phyloP scores from a whole-genome alignment of 345 rosid genomes.

The Corchorus capsularis region DNA sequence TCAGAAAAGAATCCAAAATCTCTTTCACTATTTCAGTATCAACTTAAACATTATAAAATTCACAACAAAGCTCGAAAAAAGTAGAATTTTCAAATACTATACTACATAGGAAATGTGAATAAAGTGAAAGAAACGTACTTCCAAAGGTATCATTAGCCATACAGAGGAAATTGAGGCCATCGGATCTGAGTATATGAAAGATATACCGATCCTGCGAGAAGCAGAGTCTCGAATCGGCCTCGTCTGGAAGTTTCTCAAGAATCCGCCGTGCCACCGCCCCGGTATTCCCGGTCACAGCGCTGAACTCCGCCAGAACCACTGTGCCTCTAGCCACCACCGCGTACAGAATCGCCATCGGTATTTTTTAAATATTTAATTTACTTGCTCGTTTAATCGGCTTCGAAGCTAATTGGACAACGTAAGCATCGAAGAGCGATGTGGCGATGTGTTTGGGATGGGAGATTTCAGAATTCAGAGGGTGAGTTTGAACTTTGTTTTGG shows the following conservation, averaged over 20 bases:
- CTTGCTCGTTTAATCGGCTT: not conserved
- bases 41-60: not conserved
- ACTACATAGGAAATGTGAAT: not conserved
- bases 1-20: not conserved
- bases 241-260: conserved; percentile 81
- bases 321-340: conserved; percentile 94
- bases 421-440: not conserved
- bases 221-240: conserved; percentile 71
- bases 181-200: conserved; percentile 93
- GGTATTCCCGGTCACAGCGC: conserved; percentile 90
- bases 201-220: conserved; percentile 94
- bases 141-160: conserved; percentile 98
- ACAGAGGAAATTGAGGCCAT: conserved; percentile 86
- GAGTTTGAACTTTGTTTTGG: not conserved
- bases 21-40: not conserved
- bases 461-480: not conserved
- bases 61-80: not conserved
- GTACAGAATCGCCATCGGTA: conserved; percentile 78
- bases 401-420: not conserved
- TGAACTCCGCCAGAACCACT: conserved; percentile 93
- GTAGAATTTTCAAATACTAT: not conserved
- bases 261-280: conserved; percentile 90
- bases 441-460: too few relatives aligned
- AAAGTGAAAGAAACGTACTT: conserved; percentile 47
- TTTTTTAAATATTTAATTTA: not conserved